Base-by-base conservation (phyloP, 2,329 filamentous ascomycete species). In the Dactylellina sp. region DNA sequence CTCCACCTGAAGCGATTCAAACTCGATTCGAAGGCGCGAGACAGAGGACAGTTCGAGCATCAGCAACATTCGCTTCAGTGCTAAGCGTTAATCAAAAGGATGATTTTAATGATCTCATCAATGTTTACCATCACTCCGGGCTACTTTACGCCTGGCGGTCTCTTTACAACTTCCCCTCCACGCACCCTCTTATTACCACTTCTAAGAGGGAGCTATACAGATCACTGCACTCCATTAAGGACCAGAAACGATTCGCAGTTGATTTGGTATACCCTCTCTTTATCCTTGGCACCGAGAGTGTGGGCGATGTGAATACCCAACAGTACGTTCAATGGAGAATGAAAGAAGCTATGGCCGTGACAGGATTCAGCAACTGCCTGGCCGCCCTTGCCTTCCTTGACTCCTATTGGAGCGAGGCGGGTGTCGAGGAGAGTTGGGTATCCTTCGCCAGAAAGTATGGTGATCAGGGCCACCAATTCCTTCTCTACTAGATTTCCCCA, bases 141-240 rank as follows among this genome's bases (percentile, higher is more conserved):
- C 66, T 71, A 14, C 66, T 71, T 40, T 71, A 71, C n/a, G 66
- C 66, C 28, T 71, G 66, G 66, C 42, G 66, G 39, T 71, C 66
- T 16, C 66, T 71, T 53, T 71, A 71, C 50, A 71, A 64, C 37
- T 63, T 71, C 44, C 59, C 66, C 16, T 63, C 66, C 12, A 52
- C 57, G 1, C 59, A 71, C 32, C 50, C 42, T 4, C 16, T 64
- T 25, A 63, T 71, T n/a, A 39, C 52, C 25, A 71, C 66, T 18
- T 71, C 66, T 3, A 71, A 71, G 44, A 25, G 57, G 28, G 66
- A 71, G 25, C 52, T 71, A 9, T 64, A 71, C 35, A 59, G 66
- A 22, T 71, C 66, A 2, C 44, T 71, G 25, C 66, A 71, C 28
- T 71, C 66, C 20, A 71, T 71, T 3, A 63, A 71, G n/a, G 66